These are phyloP conservation scores for Pseudocercospora crystallina DNA, from an alignment of 2,329 filamentous ascomycete species.

Conservation along the genomic window DNA sequence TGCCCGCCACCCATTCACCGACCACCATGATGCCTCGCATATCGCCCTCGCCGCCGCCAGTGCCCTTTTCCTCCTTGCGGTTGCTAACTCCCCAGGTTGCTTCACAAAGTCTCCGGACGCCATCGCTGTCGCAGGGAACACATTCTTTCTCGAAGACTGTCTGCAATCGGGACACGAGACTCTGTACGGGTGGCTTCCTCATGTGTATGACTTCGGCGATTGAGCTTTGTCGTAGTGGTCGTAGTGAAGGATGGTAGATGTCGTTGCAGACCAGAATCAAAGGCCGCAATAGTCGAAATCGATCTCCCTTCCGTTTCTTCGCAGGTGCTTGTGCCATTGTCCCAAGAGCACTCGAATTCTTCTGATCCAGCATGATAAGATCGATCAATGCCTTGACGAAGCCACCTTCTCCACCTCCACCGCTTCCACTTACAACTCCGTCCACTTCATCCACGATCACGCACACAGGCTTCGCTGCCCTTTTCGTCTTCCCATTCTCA, in stretches of 20 bases:
- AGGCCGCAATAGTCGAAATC: constrained; percentile 82
- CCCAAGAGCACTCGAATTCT: constrained; percentile 58
- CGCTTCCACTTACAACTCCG: constrained; percentile 80
- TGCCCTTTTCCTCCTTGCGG: constrained; percentile 60
- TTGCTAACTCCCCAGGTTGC: constrained; percentile 76
- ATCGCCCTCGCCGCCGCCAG: constrained; percentile 69
- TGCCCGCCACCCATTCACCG: constrained; percentile 79
- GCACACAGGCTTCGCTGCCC: constrained; percentile 81
- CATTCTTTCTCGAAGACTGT: constrained; percentile 84
- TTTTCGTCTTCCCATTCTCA: constrained; percentile 59
- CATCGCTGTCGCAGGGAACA: constrained; percentile 84
- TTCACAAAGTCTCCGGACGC: constrained; percentile 80
- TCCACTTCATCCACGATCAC: constrained; percentile 97
- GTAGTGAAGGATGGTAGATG: constrained; percentile 85
- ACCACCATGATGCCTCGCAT: constrained; percentile 82
- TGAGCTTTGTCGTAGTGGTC: constrained; percentile 77
- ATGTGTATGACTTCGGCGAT: constrained; percentile 91
- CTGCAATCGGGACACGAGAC: constrained; percentile 79
- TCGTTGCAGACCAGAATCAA: constrained; percentile 97
- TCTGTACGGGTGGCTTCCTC: constrained; percentile 82
- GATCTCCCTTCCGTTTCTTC: constrained; percentile 70
- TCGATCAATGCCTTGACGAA: constrained; percentile 96
- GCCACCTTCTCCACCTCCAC: constrained; percentile 75
- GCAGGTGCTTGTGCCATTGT: constrained; percentile 35
- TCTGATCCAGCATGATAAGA: constrained; percentile 80